A percentile compares a stretch with the other conserved stretches of the same genome.
Conservation (phyloP, 2,329 filamentous ascomycete genomes). For the Aspergillus hiratsukae region DNA sequence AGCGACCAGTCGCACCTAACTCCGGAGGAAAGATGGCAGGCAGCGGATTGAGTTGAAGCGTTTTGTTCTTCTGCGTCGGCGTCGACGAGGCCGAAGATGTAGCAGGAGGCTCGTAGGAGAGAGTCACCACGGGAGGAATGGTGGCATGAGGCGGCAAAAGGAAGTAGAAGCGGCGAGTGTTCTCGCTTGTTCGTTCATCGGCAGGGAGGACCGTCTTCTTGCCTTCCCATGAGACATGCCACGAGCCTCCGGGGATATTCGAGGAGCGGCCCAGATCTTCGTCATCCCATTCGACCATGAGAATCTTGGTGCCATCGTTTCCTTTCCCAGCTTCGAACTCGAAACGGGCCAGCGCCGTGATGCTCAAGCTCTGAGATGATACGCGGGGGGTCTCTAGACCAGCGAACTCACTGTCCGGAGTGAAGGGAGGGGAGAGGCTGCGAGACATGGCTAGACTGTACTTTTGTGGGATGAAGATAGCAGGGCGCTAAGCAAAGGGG, state of each 20-base stretch:
- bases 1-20: conserved; percentile 61
- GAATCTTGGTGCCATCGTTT: conserved; percentile 81
- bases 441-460: conserved; percentile 8
- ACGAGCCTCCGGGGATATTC: conserved; percentile 45
- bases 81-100: conserved; percentile 14
- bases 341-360: conserved; percentile 71
- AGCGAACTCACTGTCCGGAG: conserved; percentile 28
- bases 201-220: conserved; percentile 69
- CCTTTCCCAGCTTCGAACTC: conserved; percentile 75
- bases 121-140: conserved; percentile 67
- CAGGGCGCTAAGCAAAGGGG: not conserved
- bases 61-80: conserved; percentile 25
- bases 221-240: conserved; percentile 80
- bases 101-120: conserved; percentile 49
- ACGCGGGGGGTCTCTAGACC: conserved; percentile 29
- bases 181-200: conserved; percentile 52
- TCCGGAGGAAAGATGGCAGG: conserved; percentile 82
- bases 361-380: conserved; percentile 29
- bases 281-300: conserved; percentile 90
- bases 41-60: conserved; percentile 68
- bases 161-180: conserved; percentile 68
- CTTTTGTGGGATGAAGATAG: not conserved
- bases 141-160: conserved; percentile 67
- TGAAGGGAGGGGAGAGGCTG: conserved; percentile 21
- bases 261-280: conserved; percentile 47